Base-by-base conservation (phyloP, 345 rosid genomes). In the Eutrema japonicum region DNA sequence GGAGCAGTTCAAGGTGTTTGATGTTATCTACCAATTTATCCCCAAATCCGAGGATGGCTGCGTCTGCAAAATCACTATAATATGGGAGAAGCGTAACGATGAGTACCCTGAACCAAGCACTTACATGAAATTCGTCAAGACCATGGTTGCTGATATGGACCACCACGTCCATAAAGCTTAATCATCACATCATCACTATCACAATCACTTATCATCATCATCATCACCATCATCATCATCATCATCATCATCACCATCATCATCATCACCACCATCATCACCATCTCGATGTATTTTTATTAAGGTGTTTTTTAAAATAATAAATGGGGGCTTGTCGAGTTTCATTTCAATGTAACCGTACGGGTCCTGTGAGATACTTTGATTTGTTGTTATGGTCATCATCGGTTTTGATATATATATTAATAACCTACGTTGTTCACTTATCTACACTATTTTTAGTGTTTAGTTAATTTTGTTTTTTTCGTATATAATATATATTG, bases 81-180 rank as follows among this genome's bases (percentile, higher is more conserved):
- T 61, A 1, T 76, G 79, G 79, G 79, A 76, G 79, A 76, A 76
- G 49, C 74, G 74, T 12, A 62, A 69, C 56, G 75, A 76, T 46
- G 74, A 76, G 1, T 54, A 13, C 5, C 79, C 79, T 4, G 79
- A 76, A 38, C 79, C 79, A 37, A 76, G 70, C 58, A 3, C 5
- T 43, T 69, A 69, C 58, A 68, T 76, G 74, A 76, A 69, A 22
- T 76, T 76, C 29, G 30, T 53, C 70, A 76, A 76, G 75, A 69
- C 45, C 69, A 0, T 76, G 64, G 75, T 63, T 27, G 37, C 75
- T 29, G 79, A 69, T 36, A 68, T 76, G 79, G 65, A 69, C 26
- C 4, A 69, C 57, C 79, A 76, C 40, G 70, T 76, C 79, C 10
- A 0, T 18, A 74, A 66, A 58, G 40, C 78, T 66, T 74, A 66